Evolutionary conservation across 805 yeast genomes (phyloP).

Genomic region (Nakazawaea ishiwadae): DNA sequence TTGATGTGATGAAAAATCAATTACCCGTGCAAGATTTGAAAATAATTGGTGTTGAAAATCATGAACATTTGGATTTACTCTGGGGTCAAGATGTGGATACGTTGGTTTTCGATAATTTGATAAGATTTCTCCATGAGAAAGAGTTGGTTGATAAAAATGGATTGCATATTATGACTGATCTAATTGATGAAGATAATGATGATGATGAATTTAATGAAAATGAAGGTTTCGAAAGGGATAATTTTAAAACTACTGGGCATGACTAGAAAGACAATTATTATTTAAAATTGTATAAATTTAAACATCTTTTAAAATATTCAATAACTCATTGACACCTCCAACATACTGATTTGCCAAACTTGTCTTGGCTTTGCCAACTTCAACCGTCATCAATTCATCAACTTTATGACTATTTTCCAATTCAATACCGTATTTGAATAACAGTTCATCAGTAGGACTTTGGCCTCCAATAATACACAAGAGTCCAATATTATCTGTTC

Average conservation of each 20-base stretch:
- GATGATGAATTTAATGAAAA: neutral
- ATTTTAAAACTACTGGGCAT: conserved; percentile 1
- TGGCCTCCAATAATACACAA: conserved; percentile 62
- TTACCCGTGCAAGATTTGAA: conserved; percentile 9
- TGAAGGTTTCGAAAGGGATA: neutral
- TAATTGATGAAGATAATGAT: too few species aligned
- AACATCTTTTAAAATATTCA: conserved; percentile 38
- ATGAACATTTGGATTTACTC: conserved; percentile 87
- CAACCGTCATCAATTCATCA: conserved; percentile 53
- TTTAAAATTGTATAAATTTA: too few species aligned
- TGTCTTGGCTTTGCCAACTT: conserved; percentile 45
- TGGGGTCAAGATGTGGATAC: conserved; percentile 78
- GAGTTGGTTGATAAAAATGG: conserved; percentile 24
- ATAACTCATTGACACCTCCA: conserved; percentile 65
- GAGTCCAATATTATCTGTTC: conserved; percentile 28
- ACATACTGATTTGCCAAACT: conserved; percentile 62
- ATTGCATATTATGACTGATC: neutral
- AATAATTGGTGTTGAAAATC: conserved; percentile 51
- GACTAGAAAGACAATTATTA: too few species aligned
- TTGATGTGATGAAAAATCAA: conserved; percentile 50
- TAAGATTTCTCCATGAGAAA: conserved; percentile 28
- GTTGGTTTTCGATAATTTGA: conserved; percentile 39
- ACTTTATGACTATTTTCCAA: conserved; percentile 32
- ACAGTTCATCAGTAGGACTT: conserved; percentile 64
- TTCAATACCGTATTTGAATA: conserved; percentile 49